Evolutionary conservation across 305 asterid species (phyloP).

Genomic region (Ruellia speciosa): DNA sequence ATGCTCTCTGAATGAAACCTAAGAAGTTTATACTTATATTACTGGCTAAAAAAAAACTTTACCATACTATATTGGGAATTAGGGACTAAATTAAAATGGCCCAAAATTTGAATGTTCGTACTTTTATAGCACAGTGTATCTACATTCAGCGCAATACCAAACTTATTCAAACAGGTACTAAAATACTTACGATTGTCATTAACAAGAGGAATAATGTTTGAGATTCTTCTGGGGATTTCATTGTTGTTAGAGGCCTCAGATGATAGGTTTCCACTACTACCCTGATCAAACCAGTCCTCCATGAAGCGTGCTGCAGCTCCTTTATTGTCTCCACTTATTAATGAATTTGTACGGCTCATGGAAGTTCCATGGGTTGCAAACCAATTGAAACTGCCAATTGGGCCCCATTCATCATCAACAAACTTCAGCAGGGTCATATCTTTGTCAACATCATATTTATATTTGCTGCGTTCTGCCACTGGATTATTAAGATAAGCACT

Average conservation of each 20-base stretch:
- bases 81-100: background rate
- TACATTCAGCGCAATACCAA: background rate
- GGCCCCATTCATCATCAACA: constrained; percentile 91
- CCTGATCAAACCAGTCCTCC: constrained; percentile 95
- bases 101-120: too few species aligned
- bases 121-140: background rate
- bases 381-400: constrained; percentile 98
- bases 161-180: background rate
- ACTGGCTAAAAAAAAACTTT: too few species aligned
- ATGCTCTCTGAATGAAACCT: background rate
- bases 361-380: constrained; percentile 99
- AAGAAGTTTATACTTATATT: background rate
- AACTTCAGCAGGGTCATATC: constrained; percentile 93
- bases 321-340: constrained; percentile 97
- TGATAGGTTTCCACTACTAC: constrained; percentile 26
- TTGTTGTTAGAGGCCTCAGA: constrained; percentile 21
- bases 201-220: constrained; percentile 63
- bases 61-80: background rate
- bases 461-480: constrained; percentile 72
- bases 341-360: constrained; percentile 89
- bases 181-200: constrained; percentile 56
- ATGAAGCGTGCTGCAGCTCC: constrained; percentile 97
- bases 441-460: constrained; percentile 78
- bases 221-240: constrained; percentile 66
- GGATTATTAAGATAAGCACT: constrained; percentile 95